Evolutionary conservation across 805 yeast species (phyloP).

Genomic region (Candida odintsovae): DNA sequence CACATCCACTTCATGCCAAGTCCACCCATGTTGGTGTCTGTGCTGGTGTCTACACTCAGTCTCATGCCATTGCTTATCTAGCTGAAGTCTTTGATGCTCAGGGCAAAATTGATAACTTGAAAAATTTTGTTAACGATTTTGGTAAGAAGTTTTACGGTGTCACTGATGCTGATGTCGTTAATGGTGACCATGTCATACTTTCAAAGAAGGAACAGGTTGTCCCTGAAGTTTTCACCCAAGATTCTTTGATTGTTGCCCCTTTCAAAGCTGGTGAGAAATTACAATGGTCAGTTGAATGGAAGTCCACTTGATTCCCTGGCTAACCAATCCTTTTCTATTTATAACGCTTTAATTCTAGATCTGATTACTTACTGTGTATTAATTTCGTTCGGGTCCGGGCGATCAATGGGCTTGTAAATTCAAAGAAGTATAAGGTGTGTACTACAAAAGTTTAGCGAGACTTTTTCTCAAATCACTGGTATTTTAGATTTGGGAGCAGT

Average conservation of each 20-base stretch:
- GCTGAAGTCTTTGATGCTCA: conserved; percentile 78
- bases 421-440: too few species aligned
- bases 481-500: too few species aligned
- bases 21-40: conserved; percentile 77
- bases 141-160: conserved; percentile 70
- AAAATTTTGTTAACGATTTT: conserved; percentile 67
- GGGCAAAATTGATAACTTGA: conserved; percentile 59
- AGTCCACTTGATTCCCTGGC: conserved; percentile 8
- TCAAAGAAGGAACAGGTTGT: conserved; percentile 48
- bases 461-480: too few species aligned
- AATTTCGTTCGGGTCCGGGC: too few species aligned
- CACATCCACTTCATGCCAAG: conserved; percentile 83
- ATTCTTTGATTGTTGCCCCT: conserved; percentile 62
- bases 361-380: too few species aligned
- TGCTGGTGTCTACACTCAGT: conserved; percentile 97
- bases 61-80: conserved; percentile 71
- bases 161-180: conserved; percentile 36
- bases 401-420: too few species aligned
- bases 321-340: too few species aligned
- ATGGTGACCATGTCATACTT: conserved; percentile 45
- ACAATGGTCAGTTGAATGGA: conserved; percentile 75
- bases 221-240: conserved; percentile 50
- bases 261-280: conserved; percentile 78
- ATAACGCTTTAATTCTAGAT: not conserved
- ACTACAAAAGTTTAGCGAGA: too few species aligned